Base-by-base conservation (phyloP, 768 basidiomycete genomes). In the Phanerodontia chrysosporium region DNA sequence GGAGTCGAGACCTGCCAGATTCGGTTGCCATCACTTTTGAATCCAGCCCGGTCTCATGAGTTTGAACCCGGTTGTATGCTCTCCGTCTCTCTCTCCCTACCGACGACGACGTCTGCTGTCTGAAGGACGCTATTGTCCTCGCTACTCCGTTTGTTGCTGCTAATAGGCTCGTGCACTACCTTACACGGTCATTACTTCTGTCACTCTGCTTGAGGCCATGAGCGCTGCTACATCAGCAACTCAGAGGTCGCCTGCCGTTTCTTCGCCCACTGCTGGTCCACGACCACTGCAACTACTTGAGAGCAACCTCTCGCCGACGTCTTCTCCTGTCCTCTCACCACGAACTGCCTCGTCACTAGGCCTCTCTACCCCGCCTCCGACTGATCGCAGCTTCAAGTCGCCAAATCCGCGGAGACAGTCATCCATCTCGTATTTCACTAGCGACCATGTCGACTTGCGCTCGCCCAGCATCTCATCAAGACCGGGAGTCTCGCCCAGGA, bases 351-450 rank as follows among this genome's bases (percentile, higher is more conserved):
- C 66, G 35, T 58, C 35, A 21, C 57, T 54, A 59, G 62, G 65
- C n/a, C 61, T 66, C 18, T 63, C 67, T 6, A 66, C 65, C 16
- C 63, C 64, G 8, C 65, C 66, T 14, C 64, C 62, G 22, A 63
- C 64, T 25, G 59, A 62, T 28, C 66, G 58, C 42, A 63, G 59
- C 57, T 58, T 65, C 61, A 58, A 57, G 45, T 21, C 42, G 25
- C 35, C 49, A 1, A 60, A 62, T 29, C 56, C 71, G 9, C 75
- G 79, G 36, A 74, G 80, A 36, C 79, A 82, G 64, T 82, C 83
- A 13, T 81, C 83, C 1, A 85, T 85, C 46, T 80, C 80, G 2
- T 85, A 85, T 57, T 66, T 67, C 45, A 67, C 76, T 16, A 69
- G 66, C 56, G 67, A 72, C 60, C 69, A 72, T 65, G 57, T 69